phyloP scores from a whole-genome alignment of 2,329 filamentous ascomycete genomes.

The Fusarium domesticum region DNA sequence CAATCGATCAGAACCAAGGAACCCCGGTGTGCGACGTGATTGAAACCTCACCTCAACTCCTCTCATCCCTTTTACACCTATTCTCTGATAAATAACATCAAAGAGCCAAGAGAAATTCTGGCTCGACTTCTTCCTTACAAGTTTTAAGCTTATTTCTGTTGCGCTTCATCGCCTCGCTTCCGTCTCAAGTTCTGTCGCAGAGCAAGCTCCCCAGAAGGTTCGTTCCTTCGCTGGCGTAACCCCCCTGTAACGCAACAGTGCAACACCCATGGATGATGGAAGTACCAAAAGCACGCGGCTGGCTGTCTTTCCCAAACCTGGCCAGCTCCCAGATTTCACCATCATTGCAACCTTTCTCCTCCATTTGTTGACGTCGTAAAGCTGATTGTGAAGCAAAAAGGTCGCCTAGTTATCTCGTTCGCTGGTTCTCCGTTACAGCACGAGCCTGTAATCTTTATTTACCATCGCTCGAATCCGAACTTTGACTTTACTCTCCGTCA shows the following conservation, averaged over 20 bases:
- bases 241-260: constrained; percentile 10
- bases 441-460: background rate
- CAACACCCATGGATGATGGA: background rate
- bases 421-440: constrained; percentile 2
- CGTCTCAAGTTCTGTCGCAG: constrained; percentile 28
- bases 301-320: background rate
- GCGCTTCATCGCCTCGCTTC: constrained; percentile 17
- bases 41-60: background rate
- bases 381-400: constrained; percentile 8
- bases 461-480: constrained; percentile 3
- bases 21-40: background rate
- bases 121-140: background rate
- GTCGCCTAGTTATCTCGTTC: background rate
- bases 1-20: background rate
- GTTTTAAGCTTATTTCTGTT: constrained; percentile 1
- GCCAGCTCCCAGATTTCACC: background rate
- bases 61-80: background rate
- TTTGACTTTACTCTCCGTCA: constrained; percentile 1
- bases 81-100: background rate
- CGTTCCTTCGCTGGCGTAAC: constrained; percentile 8
- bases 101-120: background rate
- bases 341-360: background rate
- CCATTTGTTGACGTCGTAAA: constrained; percentile 12
- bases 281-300: background rate
- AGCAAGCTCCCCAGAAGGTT: constrained; percentile 10